phyloP scores from a whole-genome alignment of 805 yeast genomes.

The Cyberlindnera bimundalis region DNA sequence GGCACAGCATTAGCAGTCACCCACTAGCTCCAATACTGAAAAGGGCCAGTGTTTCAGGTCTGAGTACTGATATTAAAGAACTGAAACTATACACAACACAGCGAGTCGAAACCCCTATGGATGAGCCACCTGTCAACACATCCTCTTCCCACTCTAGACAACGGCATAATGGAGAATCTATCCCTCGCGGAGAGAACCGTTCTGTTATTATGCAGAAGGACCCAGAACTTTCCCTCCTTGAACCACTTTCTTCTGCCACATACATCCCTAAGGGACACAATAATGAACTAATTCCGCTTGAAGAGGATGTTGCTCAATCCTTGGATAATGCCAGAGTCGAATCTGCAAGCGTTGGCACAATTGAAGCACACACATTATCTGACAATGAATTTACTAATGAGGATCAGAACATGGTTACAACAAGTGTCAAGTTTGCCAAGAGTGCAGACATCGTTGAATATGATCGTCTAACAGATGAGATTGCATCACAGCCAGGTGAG shows the following conservation, averaged over 20 bases:
- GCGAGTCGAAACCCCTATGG: conserved; percentile 13
- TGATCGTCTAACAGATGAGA: conserved; percentile 10
- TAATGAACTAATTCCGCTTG: conserved; percentile 14
- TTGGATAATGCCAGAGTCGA: conserved; percentile 3
- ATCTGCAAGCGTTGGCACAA: conserved; percentile 3
- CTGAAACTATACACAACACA: conserved; percentile 9
- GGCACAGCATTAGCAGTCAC: conserved; percentile 3
- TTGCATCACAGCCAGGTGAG: conserved; percentile 1
- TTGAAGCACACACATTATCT: neutral
- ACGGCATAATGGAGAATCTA: conserved; percentile 12
- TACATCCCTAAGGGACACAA: conserved; percentile 63
- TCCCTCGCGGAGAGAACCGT: neutral
- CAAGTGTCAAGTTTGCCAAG: conserved; percentile 16
- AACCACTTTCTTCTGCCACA: conserved; percentile 68
- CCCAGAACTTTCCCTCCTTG: conserved; percentile 30
- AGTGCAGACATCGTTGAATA: conserved; percentile 13
- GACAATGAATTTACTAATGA: neutral
- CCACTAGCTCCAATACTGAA: neutral
- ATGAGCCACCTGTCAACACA: conserved; percentile 4
- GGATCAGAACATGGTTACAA: neutral
- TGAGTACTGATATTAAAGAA: conserved; percentile 8
- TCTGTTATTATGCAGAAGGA: conserved; percentile 6
- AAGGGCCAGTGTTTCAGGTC: conserved; percentile 11
- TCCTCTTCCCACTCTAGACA: conserved; percentile 1
- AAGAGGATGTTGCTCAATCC: conserved; percentile 15